Base-by-base conservation (phyloP, 805 yeast genomes). In the Cephaloascus fragrans region DNA sequence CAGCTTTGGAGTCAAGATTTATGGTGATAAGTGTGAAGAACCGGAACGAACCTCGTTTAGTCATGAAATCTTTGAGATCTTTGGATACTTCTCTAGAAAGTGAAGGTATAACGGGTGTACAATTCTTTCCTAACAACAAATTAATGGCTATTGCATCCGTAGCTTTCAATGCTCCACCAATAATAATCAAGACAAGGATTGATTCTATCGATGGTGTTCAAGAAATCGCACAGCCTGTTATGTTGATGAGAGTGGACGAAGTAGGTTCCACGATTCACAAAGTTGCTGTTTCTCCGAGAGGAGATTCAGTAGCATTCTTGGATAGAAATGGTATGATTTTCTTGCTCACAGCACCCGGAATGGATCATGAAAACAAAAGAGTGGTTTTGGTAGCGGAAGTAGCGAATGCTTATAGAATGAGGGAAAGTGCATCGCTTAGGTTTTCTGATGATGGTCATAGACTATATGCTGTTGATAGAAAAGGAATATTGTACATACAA, bases 61-160 rank as follows among this genome's bases (percentile, higher is more conserved):
- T 82, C 1, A 74, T 83, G 81, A 79, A 81, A 46, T 79, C 86
- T 1, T 67, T 75, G 28, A 58, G 89, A 35, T 66, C 77, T 4
- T 56, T 78, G 4, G 84, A 79, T 40, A 75, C 81, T 0, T 73
- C 81, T 0, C 57, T 83, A 47, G 94, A 85, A 44, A 77, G 85
- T 41, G 97, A 89, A 53, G 97, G 97, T 2, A 85, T 90, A 31
- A 90, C 97, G 0, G 84, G 80, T 44, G 60, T 85, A 4, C 72
- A 73, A 40, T 83, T 88, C 54, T 80, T 82, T 55, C 86, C 87
- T 0, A 79, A 77, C 32, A 75, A 77, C 45, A 56, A 67, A 23
- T 58, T 71, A 34, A 70, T 79, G 74, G 69, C 69, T 32, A 65
- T 75, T 4, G 52, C 70, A 0, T 71, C 83, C 1, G 75, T 74